Evolutionary conservation across 768 basidiomycete species (phyloP).

Genomic region (Tephrocybe sp.): DNA sequence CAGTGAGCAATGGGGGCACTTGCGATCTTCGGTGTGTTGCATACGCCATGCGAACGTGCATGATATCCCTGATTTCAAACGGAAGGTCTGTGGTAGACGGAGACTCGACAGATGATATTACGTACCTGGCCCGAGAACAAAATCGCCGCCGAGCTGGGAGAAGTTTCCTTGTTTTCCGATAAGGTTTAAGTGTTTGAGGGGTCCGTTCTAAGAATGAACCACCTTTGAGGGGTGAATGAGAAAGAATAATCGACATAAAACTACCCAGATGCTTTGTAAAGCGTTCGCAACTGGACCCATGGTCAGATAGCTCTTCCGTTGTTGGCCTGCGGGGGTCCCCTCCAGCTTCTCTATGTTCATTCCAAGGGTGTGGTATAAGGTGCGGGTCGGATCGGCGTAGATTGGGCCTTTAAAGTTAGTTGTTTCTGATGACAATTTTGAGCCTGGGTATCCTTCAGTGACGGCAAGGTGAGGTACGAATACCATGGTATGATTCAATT

Average conservation of each 20-base stretch:
- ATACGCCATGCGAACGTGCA: constrained; percentile 56
- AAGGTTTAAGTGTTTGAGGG: constrained; percentile 39
- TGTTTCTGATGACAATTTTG: constrained; percentile 30
- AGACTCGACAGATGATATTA: too few species aligned
- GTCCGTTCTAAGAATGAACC: constrained; percentile 26
- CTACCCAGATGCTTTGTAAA: constrained; percentile 46
- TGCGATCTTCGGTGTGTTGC: constrained; percentile 63
- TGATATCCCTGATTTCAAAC: constrained; percentile 29
- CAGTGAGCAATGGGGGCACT: too few species aligned
- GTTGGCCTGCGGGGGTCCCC: constrained; percentile 41
- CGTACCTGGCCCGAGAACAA: constrained; percentile 57
- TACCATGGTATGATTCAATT: constrained; percentile 50
- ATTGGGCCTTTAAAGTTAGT: constrained; percentile 46
- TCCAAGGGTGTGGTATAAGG: constrained; percentile 58
- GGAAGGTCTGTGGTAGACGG: too few species aligned
- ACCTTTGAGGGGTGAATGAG: background rate
- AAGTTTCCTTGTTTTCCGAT: constrained; percentile 64
- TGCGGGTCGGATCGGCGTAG: constrained; percentile 63
- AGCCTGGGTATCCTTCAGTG: background rate
- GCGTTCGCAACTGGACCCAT: constrained; percentile 27
- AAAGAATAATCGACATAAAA: constrained; percentile 11
- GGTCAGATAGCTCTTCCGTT: constrained; percentile 45
- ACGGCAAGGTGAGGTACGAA: background rate
- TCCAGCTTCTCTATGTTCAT: constrained; percentile 52
- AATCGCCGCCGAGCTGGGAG: constrained; percentile 64